Percentiles rank a stretch among this genome's conserved stretches.
Evolutionary conservation across 2,329 filamentous ascomycete genomes (phyloP).

Genomic region (Clonostachys chloroleuca): DNA sequence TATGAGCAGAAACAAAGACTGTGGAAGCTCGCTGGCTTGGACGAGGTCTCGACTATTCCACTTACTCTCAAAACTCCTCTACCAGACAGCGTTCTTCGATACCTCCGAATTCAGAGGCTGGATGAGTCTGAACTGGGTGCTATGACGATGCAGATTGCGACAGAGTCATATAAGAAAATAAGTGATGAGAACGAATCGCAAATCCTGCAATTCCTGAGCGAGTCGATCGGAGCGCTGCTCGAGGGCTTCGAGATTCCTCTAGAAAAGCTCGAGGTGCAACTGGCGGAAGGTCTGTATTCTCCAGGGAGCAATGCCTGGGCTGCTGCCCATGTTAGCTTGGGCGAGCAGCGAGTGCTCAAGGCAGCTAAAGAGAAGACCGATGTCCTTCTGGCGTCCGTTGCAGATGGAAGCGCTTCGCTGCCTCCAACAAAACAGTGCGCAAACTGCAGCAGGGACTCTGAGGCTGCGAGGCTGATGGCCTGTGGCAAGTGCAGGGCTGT

Average conservation of each 20-base stretch:
- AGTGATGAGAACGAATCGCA: constrained; percentile 22
- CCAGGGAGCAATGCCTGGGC: constrained; percentile 25
- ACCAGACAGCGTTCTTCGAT: constrained; percentile 22
- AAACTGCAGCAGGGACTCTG: too few relatives aligned
- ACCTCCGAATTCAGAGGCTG: constrained; percentile 25
- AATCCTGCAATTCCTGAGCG: constrained; percentile 20
- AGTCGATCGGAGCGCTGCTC: constrained; percentile 20
- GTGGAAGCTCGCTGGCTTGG: constrained; percentile 22
- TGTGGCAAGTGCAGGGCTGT: too few relatives aligned
- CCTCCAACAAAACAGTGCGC: too few relatives aligned
- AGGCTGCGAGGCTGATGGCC: too few relatives aligned
- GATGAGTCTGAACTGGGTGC: constrained; percentile 17
- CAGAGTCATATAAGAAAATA: constrained; percentile 16
- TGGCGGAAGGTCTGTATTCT: constrained; percentile 19
- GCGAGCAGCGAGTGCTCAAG: neutral
- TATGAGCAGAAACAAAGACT: constrained; percentile 26
- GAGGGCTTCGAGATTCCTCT: constrained; percentile 19
- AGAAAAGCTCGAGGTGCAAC: constrained; percentile 21
- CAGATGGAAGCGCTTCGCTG: too few relatives aligned
- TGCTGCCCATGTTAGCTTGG: constrained; percentile 5
- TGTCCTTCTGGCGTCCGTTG: too few relatives aligned
- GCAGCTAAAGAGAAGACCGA: too few relatives aligned
- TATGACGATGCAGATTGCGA: constrained; percentile 11
- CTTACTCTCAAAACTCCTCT: constrained; percentile 24
- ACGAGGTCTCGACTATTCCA: constrained; percentile 20